Evolutionary conservation across 768 basidiomycete genomes (phyloP), one percentile per base, ranked within the genome.

Genomic region (Pholiota molesta): DNA sequence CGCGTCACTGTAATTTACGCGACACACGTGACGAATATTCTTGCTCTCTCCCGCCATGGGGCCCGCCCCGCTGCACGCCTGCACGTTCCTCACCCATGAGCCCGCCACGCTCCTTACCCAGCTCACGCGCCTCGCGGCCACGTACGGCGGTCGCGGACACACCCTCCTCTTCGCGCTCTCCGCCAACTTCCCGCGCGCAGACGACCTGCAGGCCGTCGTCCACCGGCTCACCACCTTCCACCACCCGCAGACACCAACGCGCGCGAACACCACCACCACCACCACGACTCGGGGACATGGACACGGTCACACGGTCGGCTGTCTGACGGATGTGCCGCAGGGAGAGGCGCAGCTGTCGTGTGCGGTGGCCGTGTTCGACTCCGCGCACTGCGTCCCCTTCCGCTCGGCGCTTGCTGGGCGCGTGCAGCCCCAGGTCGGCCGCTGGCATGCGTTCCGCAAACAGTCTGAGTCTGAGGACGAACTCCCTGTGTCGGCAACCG

Each of bases 361-460:
- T 66, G 85, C 88, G 23, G 68, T 91, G 8, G 88, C 85, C 0
- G 68, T 83, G 4, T 83, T 89, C 55, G 79, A 85, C 55, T 65
- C 77, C 1, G 62, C 72, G 0, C 55, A 69, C 8, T 81, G 81
- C 11, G 74, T 78, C 0, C 73, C 82, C 1, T 92, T 92, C 67
- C 80, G 81, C n/a, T 91, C 90, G 9, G 80, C 78, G 0, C 82
- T 92, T 57, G 81, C 83, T 0, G 90, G 91, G 11, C 77, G 77
- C 52, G 72, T 76, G n/a, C 76, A 83, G 16, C 72, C 81, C 2
- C 87, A 89, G 67, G 90, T 92, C 13, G 91, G 91, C 29, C 78
- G 90, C 51, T 88, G 88, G 88, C 88, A 90, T 69, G 80, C 88
- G 17, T 82, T 84, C 64, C 73, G 83, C 62, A 77, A 80, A 66